A percentile compares a stretch with the other conserved stretches of the same genome.
phyloP scores from a whole-genome alignment of 352 stramenopile species.

The Phytophthora pisi region DNA sequence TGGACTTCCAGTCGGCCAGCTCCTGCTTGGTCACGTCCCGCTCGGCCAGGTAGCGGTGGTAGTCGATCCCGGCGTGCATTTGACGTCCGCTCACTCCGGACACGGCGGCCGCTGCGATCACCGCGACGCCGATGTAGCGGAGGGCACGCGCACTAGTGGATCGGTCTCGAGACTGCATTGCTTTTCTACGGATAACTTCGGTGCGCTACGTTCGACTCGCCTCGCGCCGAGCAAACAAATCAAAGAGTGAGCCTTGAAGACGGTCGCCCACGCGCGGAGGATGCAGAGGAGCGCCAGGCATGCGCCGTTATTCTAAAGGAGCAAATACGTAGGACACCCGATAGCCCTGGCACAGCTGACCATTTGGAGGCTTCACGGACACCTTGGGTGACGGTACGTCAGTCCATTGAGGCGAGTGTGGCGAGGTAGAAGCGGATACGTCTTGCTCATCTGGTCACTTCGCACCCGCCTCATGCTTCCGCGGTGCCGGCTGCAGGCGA shows the following conservation, averaged over 20 bases:
- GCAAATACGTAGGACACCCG: constrained; percentile 14
- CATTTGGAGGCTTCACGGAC: constrained; percentile 16
- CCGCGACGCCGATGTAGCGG: constrained; percentile 13
- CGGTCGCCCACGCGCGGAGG: background rate
- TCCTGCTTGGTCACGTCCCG: constrained; percentile 36
- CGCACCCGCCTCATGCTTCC: constrained; percentile 33
- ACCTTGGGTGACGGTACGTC: constrained; percentile 3
- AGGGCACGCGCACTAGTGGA: constrained; percentile 2
- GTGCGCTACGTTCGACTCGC: constrained; percentile 14
- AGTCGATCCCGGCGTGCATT: constrained; percentile 47
- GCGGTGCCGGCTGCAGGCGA: constrained; percentile 4
- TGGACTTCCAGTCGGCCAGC: constrained; percentile 39
- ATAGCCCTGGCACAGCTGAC: constrained; percentile 25
- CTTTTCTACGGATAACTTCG: constrained; percentile 2
- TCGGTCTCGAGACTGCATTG: constrained; percentile 16
- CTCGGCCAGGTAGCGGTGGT: constrained; percentile 45
- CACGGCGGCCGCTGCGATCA: constrained; percentile 14
- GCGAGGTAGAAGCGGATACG: constrained; percentile 30
- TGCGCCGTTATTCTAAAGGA: constrained; percentile 15
- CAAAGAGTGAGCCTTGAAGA: constrained; percentile 35
- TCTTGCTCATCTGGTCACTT: constrained; percentile 32
- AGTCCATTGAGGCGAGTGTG: background rate
- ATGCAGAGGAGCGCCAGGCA: constrained; percentile 27
- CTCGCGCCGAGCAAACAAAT: constrained; percentile 23
- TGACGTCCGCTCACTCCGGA: constrained; percentile 26